Base-by-base conservation (phyloP, 2,329 filamentous ascomycete genomes). In the Ceratocystis eucalypticola region DNA sequence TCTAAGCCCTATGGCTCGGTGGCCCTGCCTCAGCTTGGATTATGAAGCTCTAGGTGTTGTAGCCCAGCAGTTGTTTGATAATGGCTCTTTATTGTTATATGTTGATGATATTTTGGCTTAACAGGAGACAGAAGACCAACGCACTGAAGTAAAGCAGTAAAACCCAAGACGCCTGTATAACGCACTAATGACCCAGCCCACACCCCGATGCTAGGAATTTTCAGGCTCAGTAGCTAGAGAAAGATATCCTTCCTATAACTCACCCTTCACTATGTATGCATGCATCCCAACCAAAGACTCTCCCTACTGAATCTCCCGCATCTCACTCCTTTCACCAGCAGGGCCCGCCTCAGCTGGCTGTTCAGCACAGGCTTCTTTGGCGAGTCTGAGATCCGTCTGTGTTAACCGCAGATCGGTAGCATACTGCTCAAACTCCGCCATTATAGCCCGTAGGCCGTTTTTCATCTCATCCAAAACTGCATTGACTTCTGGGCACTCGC, bases 381-480 rank as follows among this genome's bases (percentile, higher is more conserved):
- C 92, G 66, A 88, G 77, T 71, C 87, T 81, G 70, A 96, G 79
- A 71, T 96, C 92, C 66, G 81, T 80, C 69, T 82, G 79, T 48
- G 80, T 86, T 69, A 96, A 76, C 59, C 87, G 83, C 70, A 96
- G 77, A 68, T 89, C 85, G 45, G 78, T 77, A 69, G 87, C 81
- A 74, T 91, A 96, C 67, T 84, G 83, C 67, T 86, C 88, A 76
- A 96, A 96, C 25, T 82, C 84, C 10, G 77, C 74, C 45, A 96
- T 71, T 3, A 96, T 78, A 66, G 84, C 81, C 53, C 78, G 77
- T 59, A 96, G 77, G 0, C 85, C 85, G 2, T 77, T 78, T 72
- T 83, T 87, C 70, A 96, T 73, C 17, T 84, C 82, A 17, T 80
- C 76, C 57, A 90, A 70, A 10, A 96, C 79, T 50, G 83, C 79